Percentiles rank a stretch among this genome's conserved stretches.
Conservation (phyloP, 164 flowering plant genomes). For the Tetracentron sinense region DNA sequence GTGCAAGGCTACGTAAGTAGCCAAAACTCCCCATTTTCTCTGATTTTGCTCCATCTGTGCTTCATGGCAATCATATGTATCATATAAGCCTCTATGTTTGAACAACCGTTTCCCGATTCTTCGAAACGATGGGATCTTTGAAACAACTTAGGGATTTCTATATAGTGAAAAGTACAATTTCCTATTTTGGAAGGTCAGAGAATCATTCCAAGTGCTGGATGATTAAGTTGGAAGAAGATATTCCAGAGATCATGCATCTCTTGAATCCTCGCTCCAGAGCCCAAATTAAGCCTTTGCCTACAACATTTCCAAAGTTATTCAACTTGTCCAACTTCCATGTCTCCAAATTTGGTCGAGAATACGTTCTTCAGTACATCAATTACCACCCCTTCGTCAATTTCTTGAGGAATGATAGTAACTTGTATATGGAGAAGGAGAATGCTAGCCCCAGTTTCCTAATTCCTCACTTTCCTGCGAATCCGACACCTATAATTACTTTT, state of each 20-base stretch:
- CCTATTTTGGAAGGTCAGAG: conserved; percentile 20
- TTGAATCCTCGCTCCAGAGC: conserved; percentile 38
- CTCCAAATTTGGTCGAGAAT: conserved; percentile 42
- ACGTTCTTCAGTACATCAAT: conserved; percentile 38
- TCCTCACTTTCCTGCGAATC: too few relatives aligned
- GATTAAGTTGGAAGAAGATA: conserved; percentile 44
- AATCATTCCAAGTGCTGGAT: conserved; percentile 31
- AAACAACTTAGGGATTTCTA: conserved; percentile 35
- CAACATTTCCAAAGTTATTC: conserved; percentile 25
- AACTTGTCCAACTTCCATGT: conserved; percentile 28
- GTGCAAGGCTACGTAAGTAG: conserved; percentile 26
- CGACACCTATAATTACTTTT: too few relatives aligned
- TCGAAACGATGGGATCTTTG: conserved; percentile 32
- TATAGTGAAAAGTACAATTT: conserved; percentile 45
- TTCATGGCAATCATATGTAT: conserved; percentile 49
- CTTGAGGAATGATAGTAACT: conserved; percentile 24
- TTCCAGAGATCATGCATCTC: conserved; percentile 19
- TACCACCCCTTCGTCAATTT: conserved; percentile 25
- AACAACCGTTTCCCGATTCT: conserved; percentile 33
- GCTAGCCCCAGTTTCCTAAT: too few relatives aligned
- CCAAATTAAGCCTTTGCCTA: conserved; percentile 22
- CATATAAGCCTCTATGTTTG: conserved; percentile 14
- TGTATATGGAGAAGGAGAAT: conserved; percentile 74
- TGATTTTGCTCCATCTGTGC: conserved; percentile 66
- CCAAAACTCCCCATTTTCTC: conserved; percentile 54